phyloP scores from a whole-genome alignment of 768 basidiomycete genomes.

The Rubroboletus pulcherrimus region DNA sequence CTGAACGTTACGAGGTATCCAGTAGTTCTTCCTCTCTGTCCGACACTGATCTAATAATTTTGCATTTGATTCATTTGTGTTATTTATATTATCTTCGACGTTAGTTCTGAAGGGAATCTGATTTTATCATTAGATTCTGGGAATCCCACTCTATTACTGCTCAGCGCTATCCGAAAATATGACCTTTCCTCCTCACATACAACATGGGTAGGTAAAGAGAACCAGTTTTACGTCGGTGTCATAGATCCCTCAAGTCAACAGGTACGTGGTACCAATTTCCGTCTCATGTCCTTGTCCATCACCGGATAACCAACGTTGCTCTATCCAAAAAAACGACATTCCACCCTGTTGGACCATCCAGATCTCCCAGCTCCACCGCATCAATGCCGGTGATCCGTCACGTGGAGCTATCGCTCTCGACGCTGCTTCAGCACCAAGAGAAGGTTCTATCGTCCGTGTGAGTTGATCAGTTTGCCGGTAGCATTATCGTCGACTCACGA shows the following conservation, averaged over 20 bases:
- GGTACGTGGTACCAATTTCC: neutral
- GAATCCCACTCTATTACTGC: slow-evolving; percentile 61
- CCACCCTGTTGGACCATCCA: slow-evolving; percentile 14
- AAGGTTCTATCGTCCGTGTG: slow-evolving; percentile 52
- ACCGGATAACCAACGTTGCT: neutral
- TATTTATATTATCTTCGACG: neutral
- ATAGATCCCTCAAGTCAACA: slow-evolving; percentile 16
- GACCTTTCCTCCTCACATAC: slow-evolving; percentile 26
- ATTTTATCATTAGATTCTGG: slow-evolving; percentile 51
- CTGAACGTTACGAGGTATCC: slow-evolving; percentile 55
- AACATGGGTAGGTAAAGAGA: slow-evolving; percentile 43
- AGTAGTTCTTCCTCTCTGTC: neutral
- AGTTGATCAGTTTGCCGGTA: slow-evolving; percentile 11
- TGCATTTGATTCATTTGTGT: neutral
- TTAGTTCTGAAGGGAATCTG: slow-evolving; percentile 67
- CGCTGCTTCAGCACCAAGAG: slow-evolving; percentile 44
- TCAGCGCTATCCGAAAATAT: slow-evolving; percentile 45
- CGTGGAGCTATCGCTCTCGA: slow-evolving; percentile 65
- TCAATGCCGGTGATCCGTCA: slow-evolving; percentile 70
- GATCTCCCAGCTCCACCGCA: slow-evolving; percentile 48
- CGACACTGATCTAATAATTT: neutral
- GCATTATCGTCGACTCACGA: neutral
- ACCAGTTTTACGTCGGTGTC: slow-evolving; percentile 56
- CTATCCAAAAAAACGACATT: neutral
- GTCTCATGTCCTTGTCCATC: neutral